Base-by-base conservation (phyloP, 345 rosid species). In the Eucalyptus tenuipes region DNA sequence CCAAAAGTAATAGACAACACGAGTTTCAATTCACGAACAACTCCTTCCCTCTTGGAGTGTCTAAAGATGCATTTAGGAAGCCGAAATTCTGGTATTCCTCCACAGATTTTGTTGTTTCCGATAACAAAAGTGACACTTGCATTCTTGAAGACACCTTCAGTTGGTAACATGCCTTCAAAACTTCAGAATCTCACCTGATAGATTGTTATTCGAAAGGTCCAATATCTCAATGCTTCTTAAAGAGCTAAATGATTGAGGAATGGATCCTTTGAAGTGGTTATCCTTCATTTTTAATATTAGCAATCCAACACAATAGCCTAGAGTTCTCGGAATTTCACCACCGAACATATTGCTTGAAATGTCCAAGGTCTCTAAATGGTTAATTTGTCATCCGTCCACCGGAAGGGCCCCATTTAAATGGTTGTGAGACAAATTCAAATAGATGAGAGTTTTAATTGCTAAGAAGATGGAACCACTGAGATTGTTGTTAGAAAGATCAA, bases 211-310 rank as follows among this genome's bases (percentile, higher is more conserved):
- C 24, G 55, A 52, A 52, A 94, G 90, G 89, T 93, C 93, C 10
- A 94, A 53, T 15, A 25, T 11, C 12, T 90, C 64, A 31, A 92
- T 89, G 47, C 88, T 89, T 90, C 66, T 90, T 68, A 93, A 50
- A 24, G 84, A 84, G 57, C 88, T 87, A 24, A 94, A 68, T 17
- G 93, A 92, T 4, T 86, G 37, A 57, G 96, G 95, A 40, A 94
- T 91, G 50, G 66, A 25, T 5, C 93, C 94, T 57, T 84, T 59
- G 6, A 93, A 92, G 29, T 64, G 42, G 55, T 94, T 93, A 1
- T 85, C 89, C 4, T 66, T 53, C 92, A 94, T 8, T 7, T 24
- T 0, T 9, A 92, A 86, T 16, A 4, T 18, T n/a, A 42, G 42
- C 82, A 93, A 49, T n/a, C 11, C 49, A 42, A 20, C 22, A 48